Evolutionary conservation across 1,284 basidiomycete genomes (phyloP), one percentile per base, ranked within the genome.

Genomic region (Ceratobasidium sp.): DNA sequence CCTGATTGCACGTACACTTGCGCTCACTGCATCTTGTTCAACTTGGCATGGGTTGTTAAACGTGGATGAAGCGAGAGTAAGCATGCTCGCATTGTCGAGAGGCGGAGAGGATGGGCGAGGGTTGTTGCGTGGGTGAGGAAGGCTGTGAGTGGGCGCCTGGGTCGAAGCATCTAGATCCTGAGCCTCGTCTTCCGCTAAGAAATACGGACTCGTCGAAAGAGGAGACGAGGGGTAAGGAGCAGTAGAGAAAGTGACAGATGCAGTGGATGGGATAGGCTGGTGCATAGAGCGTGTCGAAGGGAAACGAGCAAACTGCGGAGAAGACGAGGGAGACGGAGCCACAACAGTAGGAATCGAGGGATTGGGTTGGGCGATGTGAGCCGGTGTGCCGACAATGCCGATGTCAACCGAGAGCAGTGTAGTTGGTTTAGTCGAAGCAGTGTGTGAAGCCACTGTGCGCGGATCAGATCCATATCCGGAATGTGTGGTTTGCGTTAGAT

Each of bases 71-170:
- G 96, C 96, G 13, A 98, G 88, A 0, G 96, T 98, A 55, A 98
- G 84, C 62, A 96, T 85, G 3, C 93, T 96, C 0, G 96, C 96
- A 79, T 98, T 96, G 79, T 97, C 95, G 28, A 89, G 84, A 0
- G 96, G 96, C 11, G 94, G 91, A 1, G 92, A 94, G 6, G 91
- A 91, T 16, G 97, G 97, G 23, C 92, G 89, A 1, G 96, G 96
- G 80, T 98, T 98, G 82, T 98, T 95, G 64, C 94, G 88, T 1
- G 96, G 97, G 82, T 98, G 96, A 75, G 95, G 95, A 7, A 89
- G 84, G 0, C 95, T 94, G 80, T 96, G 94, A 49, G 92, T 86
- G 0, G 97, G 97, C 7, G 93, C 93, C 79, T 94, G 93, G 35
- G 90, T 82, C 18, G 84, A 43, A 6, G 46, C 75, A 44, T 43